phyloP scores from a whole-genome alignment of 768 basidiomycete genomes.

The Leccinum subtestaceum region DNA sequence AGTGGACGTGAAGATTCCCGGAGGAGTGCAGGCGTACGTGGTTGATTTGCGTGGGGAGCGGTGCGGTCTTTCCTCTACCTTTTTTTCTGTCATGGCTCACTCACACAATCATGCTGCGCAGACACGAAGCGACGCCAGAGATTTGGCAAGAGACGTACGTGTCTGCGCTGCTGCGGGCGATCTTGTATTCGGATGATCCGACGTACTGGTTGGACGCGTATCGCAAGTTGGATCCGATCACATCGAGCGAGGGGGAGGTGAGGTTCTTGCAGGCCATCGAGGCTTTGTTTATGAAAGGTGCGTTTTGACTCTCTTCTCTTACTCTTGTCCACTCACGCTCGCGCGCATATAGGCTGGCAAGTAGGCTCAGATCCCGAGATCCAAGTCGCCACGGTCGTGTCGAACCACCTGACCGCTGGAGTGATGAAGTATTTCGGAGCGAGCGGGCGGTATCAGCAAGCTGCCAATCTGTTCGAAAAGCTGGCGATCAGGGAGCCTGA shows the following conservation, averaged over 20 bases:
- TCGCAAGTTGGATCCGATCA: constrained; percentile 94
- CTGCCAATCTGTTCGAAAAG: constrained; percentile 94
- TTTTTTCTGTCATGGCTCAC: background rate
- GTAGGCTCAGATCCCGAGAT: constrained; percentile 98
- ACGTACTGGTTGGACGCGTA: constrained; percentile 90
- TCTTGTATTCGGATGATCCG: constrained; percentile 95
- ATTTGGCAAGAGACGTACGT: constrained; percentile 98
- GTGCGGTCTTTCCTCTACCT: constrained; percentile 42
- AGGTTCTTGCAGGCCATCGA: constrained; percentile 91
- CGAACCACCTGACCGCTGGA: constrained; percentile 93
- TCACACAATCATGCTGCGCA: background rate
- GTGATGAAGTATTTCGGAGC: constrained; percentile 97
- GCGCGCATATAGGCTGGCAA: constrained; percentile 77
- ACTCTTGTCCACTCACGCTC: background rate
- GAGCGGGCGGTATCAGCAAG: constrained; percentile 80
- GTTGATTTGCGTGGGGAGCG: constrained; percentile 93
- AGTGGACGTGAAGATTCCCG: constrained; percentile 98
- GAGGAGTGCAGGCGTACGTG: constrained; percentile 92
- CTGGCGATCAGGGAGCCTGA: constrained; percentile 84
- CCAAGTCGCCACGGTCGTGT: constrained; percentile 94
- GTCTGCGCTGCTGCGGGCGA: constrained; percentile 85
- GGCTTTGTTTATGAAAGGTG: constrained; percentile 82
- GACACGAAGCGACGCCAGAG: constrained; percentile 86
- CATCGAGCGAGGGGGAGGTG: constrained; percentile 81
- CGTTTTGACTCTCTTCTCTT: background rate